A percentile compares a stretch with the other conserved stretches of the same genome.
These are phyloP conservation scores for Ophiostoma ips DNA, from an alignment of 2,329 filamentous ascomycete species.

Conservation along the genomic window DNA sequence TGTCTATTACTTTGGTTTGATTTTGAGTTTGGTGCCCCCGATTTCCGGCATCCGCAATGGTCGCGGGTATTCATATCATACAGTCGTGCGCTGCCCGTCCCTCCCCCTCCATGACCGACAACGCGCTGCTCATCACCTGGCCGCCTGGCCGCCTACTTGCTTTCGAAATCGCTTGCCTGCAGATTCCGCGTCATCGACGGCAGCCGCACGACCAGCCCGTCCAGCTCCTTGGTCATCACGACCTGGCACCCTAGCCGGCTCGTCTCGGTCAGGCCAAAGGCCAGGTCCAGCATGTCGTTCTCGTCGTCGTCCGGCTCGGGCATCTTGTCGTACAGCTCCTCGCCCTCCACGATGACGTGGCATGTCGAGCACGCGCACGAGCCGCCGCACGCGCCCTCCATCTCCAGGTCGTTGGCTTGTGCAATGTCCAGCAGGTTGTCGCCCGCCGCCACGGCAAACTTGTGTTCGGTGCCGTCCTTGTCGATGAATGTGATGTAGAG, in stretches of 20 bases:
- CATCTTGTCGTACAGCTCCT: constrained; percentile 64
- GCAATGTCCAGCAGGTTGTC: constrained; percentile 94
- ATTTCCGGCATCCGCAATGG: too few relatives aligned
- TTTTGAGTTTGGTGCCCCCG: not conserved
- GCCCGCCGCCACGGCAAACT: constrained; percentile 67
- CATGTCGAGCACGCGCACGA: constrained; percentile 89
- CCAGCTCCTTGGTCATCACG: constrained; percentile 76
- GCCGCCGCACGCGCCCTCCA: constrained; percentile 95
- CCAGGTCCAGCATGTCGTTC: constrained; percentile 83
- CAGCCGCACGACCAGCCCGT: constrained; percentile 72
- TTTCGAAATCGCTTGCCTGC: constrained; percentile 68
- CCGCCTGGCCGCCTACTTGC: not conserved
- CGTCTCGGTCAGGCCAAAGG: constrained; percentile 81
- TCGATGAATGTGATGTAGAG: constrained; percentile 86
- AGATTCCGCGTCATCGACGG: constrained; percentile 92
- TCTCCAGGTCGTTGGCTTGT: constrained; percentile 87
- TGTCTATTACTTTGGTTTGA: not conserved
- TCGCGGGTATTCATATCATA: not conserved
- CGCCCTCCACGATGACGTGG: constrained; percentile 70
- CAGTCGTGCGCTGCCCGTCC: not conserved
- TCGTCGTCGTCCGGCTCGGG: constrained; percentile 66
- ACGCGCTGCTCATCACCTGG: too few relatives aligned
- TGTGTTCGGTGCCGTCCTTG: constrained; percentile 66
- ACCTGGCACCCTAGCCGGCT: constrained; percentile 78
- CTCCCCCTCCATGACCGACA: not conserved